A percentile compares a stretch with the other conserved stretches of the same genome.
These are phyloP conservation scores for Colletotrichum ledebouriae DNA, from an alignment of 2,329 filamentous ascomycete genomes.

Conservation along the genomic window DNA sequence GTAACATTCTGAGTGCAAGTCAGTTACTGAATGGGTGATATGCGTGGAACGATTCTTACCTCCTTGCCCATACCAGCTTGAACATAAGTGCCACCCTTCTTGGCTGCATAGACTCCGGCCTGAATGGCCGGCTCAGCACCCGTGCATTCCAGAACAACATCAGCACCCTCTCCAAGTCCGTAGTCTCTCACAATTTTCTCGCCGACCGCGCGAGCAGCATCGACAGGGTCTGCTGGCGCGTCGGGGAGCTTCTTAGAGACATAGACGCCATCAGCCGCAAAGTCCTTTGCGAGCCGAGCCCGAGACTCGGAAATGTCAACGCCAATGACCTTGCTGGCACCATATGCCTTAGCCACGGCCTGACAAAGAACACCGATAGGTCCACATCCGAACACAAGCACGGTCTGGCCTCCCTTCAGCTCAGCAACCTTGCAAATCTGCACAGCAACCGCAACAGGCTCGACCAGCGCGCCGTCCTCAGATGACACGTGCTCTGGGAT, in stretches of 20 bases:
- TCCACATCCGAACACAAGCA: slow-evolving; percentile 64
- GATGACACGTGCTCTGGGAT: slow-evolving; percentile 59
- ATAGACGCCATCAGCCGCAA: slow-evolving; percentile 60
- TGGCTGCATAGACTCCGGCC: slow-evolving; percentile 58
- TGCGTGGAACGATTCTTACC: background rate
- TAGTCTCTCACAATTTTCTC: slow-evolving; percentile 59
- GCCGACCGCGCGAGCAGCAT: slow-evolving; percentile 63
- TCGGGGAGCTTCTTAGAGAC: slow-evolving; percentile 51
- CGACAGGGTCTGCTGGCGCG: slow-evolving; percentile 62
- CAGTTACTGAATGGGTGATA: background rate
- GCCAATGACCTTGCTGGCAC: slow-evolving; percentile 59
- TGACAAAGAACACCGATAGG: slow-evolving; percentile 63
- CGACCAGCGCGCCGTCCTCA: slow-evolving; percentile 66
- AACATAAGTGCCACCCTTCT: slow-evolving; percentile 63
- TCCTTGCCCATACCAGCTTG: slow-evolving; percentile 66
- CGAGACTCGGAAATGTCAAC: slow-evolving; percentile 60
- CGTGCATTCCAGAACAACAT: slow-evolving; percentile 59
- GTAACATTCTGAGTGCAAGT: slow-evolving; percentile 53
- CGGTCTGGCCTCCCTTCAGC: slow-evolving; percentile 56
- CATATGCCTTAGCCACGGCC: slow-evolving; percentile 60
- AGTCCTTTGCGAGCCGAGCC: slow-evolving; percentile 57
- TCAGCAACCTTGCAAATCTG: slow-evolving; percentile 59
- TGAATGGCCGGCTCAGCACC: slow-evolving; percentile 58
- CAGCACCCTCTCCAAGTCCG: slow-evolving; percentile 58
- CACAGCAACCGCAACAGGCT: slow-evolving; percentile 66